phyloP scores from a whole-genome alignment of 2,329 filamentous ascomycete genomes.

The Penicillium sp. region DNA sequence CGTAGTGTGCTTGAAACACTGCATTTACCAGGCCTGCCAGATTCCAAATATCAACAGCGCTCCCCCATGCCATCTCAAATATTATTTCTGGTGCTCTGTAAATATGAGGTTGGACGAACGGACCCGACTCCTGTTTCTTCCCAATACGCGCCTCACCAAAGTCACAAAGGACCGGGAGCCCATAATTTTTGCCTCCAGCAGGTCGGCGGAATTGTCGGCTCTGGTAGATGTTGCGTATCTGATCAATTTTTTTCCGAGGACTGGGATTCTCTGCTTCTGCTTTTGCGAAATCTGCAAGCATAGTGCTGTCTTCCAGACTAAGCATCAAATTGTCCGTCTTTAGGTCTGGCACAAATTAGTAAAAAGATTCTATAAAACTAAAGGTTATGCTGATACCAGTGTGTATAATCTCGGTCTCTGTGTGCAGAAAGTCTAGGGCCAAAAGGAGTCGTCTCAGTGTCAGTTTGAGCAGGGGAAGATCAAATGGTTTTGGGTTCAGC shows the following conservation, averaged over 20 bases:
- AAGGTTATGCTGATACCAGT: conserved; percentile 23
- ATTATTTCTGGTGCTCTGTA: conserved; percentile 43
- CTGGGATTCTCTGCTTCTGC: conserved; percentile 23
- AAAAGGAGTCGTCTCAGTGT: conserved; percentile 26
- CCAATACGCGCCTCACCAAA: conserved; percentile 34
- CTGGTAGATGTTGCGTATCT: neutral
- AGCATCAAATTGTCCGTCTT: conserved; percentile 42
- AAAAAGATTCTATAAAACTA: neutral
- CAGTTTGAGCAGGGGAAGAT: conserved; percentile 6
- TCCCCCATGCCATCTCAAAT: conserved; percentile 43
- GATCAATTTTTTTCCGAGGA: conserved; percentile 21
- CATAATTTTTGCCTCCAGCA: conserved; percentile 16
- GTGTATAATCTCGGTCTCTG: conserved; percentile 28
- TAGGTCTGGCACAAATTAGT: conserved; percentile 27
- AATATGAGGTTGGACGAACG: conserved; percentile 28
- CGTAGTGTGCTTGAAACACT: no score
- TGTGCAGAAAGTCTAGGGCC: conserved; percentile 35
- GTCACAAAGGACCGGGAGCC: conserved; percentile 30
- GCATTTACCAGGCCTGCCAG: conserved; percentile 40
- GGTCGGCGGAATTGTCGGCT: conserved; percentile 19
- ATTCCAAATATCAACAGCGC: conserved; percentile 51
- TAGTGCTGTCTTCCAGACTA: conserved; percentile 25
- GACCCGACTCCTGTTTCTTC: neutral
- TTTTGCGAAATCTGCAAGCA: conserved; percentile 27
- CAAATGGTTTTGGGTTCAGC: conserved; percentile 23